Percentiles rank a stretch among this genome's conserved stretches.
Evolutionary conservation across 2,329 filamentous ascomycete genomes (phyloP).

Genomic region (Curvularia sp.): DNA sequence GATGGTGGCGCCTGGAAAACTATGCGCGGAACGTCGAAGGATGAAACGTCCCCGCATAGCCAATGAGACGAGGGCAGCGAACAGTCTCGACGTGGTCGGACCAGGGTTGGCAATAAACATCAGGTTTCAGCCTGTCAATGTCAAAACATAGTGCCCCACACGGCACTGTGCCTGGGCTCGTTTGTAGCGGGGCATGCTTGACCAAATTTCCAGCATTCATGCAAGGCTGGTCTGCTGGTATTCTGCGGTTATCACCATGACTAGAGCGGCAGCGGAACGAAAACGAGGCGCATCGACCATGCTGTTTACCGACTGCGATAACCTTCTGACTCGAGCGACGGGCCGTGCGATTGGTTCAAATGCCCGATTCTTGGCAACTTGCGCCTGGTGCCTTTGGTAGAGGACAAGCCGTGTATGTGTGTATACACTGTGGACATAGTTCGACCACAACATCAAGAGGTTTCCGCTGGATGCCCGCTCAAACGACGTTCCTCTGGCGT

Average conservation of each 20-base stretch:
- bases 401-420: not conserved
- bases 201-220: constrained; percentile 1
- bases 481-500: not conserved
- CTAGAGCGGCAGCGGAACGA: not conserved
- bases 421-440: not conserved
- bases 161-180: not conserved
- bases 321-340: not conserved
- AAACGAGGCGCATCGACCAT: not conserved
- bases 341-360: not conserved
- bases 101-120: constrained; percentile 3
- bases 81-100: not conserved
- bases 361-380: not conserved
- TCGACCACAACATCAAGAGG: not conserved
- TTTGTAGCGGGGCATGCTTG: not conserved
- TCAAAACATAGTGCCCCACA: not conserved
- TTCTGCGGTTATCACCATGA: not conserved
- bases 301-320: not conserved
- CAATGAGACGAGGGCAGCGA: not conserved
- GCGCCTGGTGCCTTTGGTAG: not conserved
- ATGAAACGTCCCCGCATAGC: not conserved
- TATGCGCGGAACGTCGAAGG: not conserved
- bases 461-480: not conserved
- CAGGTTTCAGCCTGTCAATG: constrained; percentile 1
- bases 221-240: not conserved
- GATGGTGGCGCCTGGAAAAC: constrained; percentile 1